Evolutionary conservation across 2,329 filamentous ascomycete genomes (phyloP).

Genomic region (Neocucurbitaria cava): DNA sequence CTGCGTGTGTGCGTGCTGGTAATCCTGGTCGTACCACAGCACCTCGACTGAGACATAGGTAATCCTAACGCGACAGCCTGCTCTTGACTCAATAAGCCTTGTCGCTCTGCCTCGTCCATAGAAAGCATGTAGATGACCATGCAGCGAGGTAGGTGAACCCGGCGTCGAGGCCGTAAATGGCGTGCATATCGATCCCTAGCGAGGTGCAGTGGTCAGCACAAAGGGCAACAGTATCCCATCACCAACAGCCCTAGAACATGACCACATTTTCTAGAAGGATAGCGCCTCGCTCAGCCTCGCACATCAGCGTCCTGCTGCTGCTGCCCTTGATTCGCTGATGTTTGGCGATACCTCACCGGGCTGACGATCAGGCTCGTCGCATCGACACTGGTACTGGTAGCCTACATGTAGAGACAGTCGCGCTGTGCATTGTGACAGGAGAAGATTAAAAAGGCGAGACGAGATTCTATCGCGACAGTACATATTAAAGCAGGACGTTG

Average conservation of each 20-base stretch:
- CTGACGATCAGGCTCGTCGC: slow-evolving; percentile 2
- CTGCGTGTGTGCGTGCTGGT: no score
- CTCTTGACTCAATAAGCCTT: background rate
- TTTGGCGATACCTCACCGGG: background rate
- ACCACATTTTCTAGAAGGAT: background rate
- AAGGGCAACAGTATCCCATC: slow-evolving; percentile 1
- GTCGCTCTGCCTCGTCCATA: background rate
- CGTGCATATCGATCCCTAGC: background rate
- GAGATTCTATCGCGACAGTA: background rate
- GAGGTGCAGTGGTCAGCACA: background rate
- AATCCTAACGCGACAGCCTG: background rate
- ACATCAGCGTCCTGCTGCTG: slow-evolving; percentile 1
- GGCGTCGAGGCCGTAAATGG: background rate
- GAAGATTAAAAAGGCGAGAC: background rate
- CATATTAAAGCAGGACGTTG: background rate
- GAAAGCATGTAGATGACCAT: background rate
- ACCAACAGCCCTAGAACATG: background rate
- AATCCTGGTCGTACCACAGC: background rate
- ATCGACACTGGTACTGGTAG: background rate
- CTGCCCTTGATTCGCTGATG: background rate
- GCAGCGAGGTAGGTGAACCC: background rate
- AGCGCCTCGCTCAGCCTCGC: slow-evolving; percentile 3
- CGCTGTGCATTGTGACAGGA: background rate
- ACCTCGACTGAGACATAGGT: background rate
- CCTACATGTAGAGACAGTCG: background rate